Evolutionary conservation across 129 eudicot species (phyloP).

Genomic region (Lactuca sativa): DNA sequence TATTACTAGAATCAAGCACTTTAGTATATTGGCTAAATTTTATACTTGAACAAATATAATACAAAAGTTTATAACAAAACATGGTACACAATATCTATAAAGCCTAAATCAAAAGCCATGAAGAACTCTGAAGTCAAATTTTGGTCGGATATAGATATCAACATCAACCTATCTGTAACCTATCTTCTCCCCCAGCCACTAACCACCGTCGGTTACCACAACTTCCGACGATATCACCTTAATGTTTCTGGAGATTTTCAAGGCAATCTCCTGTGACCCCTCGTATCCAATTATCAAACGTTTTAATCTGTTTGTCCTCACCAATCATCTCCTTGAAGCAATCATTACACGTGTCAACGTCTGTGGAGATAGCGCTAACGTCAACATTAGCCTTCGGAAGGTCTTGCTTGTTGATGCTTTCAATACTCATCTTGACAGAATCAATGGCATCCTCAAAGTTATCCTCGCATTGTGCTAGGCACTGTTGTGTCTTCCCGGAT

Average conservation of each 20-base stretch:
- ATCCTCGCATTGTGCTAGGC: slow-evolving; percentile 39
- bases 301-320: slow-evolving; percentile 21
- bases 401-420: slow-evolving; percentile 17
- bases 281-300: slow-evolving; percentile 32
- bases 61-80: not conserved
- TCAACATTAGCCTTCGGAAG: slow-evolving; percentile 32
- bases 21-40: too few species aligned
- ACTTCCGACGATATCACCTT: not conserved
- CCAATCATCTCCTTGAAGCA: slow-evolving; percentile 33
- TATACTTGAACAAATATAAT: too few species aligned
- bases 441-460: slow-evolving; percentile 28
- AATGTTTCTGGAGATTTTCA: slow-evolving; percentile 12
- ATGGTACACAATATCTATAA: not conserved
- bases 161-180: not conserved
- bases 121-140: not conserved
- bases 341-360: slow-evolving; percentile 32
- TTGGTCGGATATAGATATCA: not conserved
- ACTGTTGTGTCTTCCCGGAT: slow-evolving; percentile 1
- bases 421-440: slow-evolving; percentile 17
- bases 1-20: too few species aligned
- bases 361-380: slow-evolving; percentile 21
- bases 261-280: slow-evolving; percentile 36
- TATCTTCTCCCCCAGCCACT: not conserved
- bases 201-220: not conserved
- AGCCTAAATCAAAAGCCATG: not conserved